phyloP scores from a whole-genome alignment of 129 eudicot species.

The Heracleum sosnowskyi region DNA sequence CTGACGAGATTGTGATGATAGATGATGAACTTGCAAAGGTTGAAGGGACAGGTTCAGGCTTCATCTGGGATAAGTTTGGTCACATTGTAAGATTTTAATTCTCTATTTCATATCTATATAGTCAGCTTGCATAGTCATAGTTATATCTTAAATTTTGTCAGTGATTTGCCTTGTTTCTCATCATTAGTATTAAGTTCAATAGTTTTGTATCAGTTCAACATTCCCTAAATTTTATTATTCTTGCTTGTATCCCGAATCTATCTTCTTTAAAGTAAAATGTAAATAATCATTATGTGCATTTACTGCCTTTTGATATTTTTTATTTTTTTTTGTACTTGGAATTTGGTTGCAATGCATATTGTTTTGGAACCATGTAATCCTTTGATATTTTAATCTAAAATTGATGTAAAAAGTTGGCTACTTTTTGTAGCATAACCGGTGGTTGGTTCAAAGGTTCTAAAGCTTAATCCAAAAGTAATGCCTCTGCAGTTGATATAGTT shows the following conservation, averaged over 20 bases:
- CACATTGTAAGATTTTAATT: constrained; percentile 63
- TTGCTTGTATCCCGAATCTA: neutral
- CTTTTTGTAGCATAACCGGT: neutral
- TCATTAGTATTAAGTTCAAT: neutral
- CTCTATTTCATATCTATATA: constrained; percentile 3
- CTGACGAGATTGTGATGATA: constrained; percentile 31
- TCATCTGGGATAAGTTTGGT: constrained; percentile 95
- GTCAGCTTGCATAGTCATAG: neutral
- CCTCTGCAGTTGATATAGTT: neutral
- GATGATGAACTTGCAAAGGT: constrained; percentile 66
- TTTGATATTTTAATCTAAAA: neutral
- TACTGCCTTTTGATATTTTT: neutral
- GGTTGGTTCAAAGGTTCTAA: neutral
- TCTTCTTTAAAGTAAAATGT: neutral
- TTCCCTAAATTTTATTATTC: neutral
- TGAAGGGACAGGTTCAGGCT: constrained; percentile 99
- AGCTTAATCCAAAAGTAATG: neutral
- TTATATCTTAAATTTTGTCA: too few relatives aligned
- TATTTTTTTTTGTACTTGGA: neutral
- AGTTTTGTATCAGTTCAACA: neutral
- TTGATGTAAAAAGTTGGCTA: neutral
- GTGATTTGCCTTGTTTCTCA: neutral
- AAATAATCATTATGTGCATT: neutral
- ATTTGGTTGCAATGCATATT: neutral
- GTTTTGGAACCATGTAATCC: neutral